A percentile compares a stretch with the other conserved stretches of the same genome.
Conservation (phyloP, 495 filamentous ascomycete genomes). For the Penicillium paxilli region DNA sequence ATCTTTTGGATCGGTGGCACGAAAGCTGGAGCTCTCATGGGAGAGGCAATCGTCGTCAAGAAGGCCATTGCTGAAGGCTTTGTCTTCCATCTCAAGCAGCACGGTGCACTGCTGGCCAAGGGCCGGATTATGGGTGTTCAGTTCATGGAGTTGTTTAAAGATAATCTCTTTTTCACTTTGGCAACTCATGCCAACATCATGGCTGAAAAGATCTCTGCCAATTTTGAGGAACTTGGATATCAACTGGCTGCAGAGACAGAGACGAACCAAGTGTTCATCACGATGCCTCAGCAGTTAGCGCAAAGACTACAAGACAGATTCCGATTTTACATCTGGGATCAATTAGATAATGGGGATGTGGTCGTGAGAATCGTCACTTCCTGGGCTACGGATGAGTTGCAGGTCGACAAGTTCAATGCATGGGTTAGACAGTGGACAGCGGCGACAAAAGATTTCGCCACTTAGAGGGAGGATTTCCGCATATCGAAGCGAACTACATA, state of each 20-base stretch:
- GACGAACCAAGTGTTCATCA: conserved; percentile 41
- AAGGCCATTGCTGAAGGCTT: conserved; percentile 39
- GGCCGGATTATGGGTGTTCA: conserved; percentile 43
- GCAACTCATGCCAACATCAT: conserved; percentile 42
- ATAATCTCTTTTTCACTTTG: conserved; percentile 39
- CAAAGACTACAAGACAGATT: conserved; percentile 29
- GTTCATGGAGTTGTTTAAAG: conserved; percentile 42
- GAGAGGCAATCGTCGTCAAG: conserved; percentile 44
- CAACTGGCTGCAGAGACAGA: conserved; percentile 30
- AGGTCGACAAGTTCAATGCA: conserved; percentile 35
- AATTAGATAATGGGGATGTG: conserved; percentile 22
- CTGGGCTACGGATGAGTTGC: conserved; percentile 37
- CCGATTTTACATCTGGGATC: conserved; percentile 38
- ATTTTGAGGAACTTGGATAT: conserved; percentile 32
- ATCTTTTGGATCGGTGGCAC: conserved; percentile 51
- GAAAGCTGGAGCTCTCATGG: conserved; percentile 43
- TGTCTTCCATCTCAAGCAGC: conserved; percentile 45
- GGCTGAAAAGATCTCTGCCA: conserved; percentile 34
- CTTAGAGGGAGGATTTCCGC: conserved; percentile 3
- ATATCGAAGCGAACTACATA: conserved; percentile 3
- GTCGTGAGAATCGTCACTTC: conserved; percentile 38
- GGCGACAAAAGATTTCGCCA: conserved; percentile 8
- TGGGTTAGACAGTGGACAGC: conserved; percentile 31
- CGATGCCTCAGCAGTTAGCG: conserved; percentile 22
- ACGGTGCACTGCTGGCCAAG: conserved; percentile 46